A percentile compares a stretch with the other conserved stretches of the same genome.
These are phyloP conservation scores for Paraphoma sp. DNA, from an alignment of 2,329 filamentous ascomycete genomes.

Conservation along the genomic window DNA sequence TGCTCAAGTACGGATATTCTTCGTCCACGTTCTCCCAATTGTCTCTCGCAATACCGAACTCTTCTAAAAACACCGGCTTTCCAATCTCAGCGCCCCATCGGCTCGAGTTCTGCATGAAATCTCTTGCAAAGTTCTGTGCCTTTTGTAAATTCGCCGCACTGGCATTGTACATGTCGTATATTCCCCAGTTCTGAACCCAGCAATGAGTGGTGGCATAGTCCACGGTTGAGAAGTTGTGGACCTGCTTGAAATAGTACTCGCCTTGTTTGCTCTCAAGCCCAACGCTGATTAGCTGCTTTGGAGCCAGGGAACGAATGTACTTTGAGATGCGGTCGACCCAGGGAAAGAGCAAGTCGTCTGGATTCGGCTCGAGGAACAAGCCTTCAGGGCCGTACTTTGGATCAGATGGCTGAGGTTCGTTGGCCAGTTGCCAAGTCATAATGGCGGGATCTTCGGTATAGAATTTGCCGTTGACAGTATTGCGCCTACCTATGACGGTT, in stretches of 20 bases:
- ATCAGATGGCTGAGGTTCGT: conserved; percentile 47
- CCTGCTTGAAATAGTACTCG: conserved; percentile 48
- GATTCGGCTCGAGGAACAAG: conserved; percentile 34
- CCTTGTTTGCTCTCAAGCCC: conserved; percentile 50
- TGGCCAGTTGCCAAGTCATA: conserved; percentile 52
- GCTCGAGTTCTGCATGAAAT: conserved; percentile 44
- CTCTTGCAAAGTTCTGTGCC: conserved; percentile 44
- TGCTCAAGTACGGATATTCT: conserved; percentile 47
- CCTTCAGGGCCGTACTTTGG: conserved; percentile 7
- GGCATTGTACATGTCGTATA: conserved; percentile 49
- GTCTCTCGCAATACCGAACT: conserved; percentile 51
- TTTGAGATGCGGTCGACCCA: conserved; percentile 47
- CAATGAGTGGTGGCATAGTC: conserved; percentile 50
- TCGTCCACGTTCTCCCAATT: conserved; percentile 48
- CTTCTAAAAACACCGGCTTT: conserved; percentile 49
- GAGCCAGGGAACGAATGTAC: conserved; percentile 46
- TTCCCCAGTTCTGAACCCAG: conserved; percentile 51
- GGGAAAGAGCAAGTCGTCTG: conserved; percentile 42
- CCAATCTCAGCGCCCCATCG: conserved; percentile 45
- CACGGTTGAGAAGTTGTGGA: conserved; percentile 45
- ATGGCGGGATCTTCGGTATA: conserved; percentile 49
- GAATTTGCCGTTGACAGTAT: conserved; percentile 44
- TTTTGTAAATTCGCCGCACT: conserved; percentile 37
- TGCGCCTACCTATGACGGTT: conserved; percentile 44
- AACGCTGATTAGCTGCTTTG: conserved; percentile 48